Percentiles rank a stretch among this genome's conserved stretches.
phyloP scores from a whole-genome alignment of 306 rosid species.

The Arachis hypogaea region DNA sequence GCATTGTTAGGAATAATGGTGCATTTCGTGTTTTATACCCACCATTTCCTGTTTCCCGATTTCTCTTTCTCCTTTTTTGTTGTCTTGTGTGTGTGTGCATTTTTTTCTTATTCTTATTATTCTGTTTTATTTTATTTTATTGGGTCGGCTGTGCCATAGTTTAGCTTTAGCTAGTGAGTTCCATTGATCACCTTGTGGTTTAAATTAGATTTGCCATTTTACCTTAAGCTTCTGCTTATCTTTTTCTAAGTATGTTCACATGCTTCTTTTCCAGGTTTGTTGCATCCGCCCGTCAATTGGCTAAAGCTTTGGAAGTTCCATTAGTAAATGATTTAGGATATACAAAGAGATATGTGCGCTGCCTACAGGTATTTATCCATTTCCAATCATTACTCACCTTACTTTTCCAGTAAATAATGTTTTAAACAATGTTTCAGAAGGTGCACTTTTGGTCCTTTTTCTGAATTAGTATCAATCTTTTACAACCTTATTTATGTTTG shows the following conservation, averaged over 20 bases:
- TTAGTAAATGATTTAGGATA: conserved; percentile 99
- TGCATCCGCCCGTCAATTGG: conserved; percentile 90
- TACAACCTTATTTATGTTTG: conserved; percentile 30
- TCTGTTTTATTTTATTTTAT: no score
- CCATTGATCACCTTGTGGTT: conserved; percentile 34
- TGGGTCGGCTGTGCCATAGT: no score
- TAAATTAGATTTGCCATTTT: conserved; percentile 18
- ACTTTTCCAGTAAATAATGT: no score
- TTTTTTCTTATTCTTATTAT: no score
- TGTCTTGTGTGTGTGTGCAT: not conserved
- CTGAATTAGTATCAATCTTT: not conserved
- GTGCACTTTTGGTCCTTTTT: not conserved
- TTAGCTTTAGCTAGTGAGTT: not conserved
- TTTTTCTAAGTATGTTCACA: not conserved
- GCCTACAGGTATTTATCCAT: conserved; percentile 80
- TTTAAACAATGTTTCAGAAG: conserved; percentile 13
- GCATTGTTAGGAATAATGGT: conserved; percentile 13
- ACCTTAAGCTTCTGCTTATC: conserved; percentile 8
- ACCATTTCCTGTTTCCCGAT: conserved; percentile 18
- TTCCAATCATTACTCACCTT: conserved; percentile 3
- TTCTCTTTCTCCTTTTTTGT: not conserved
- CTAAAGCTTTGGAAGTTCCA: conserved; percentile 98
- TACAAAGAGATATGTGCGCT: conserved; percentile 96
- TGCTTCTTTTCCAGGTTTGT: conserved; percentile 69
- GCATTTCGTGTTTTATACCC: not conserved